Evolutionary conservation across 768 basidiomycete species (phyloP), one percentile per base, ranked within the genome.

Genomic region (Hydnomerulius pinastri): DNA sequence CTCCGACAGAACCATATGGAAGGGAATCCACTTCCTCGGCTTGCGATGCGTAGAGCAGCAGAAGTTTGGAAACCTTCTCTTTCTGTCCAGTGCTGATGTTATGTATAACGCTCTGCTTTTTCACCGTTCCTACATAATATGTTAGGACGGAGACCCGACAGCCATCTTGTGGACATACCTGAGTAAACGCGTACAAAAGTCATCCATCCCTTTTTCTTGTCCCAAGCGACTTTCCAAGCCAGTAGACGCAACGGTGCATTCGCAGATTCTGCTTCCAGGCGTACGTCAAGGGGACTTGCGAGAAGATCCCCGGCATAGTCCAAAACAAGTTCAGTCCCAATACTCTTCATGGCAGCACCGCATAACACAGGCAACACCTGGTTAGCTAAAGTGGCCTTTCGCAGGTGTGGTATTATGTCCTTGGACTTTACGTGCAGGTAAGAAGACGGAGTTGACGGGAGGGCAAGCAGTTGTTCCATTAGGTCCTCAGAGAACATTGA

Each of bases 221-320:
- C 90, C 91, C 90, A 92, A 25, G 74, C 77, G 18, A 94, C 92
- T 64, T 94, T 94, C 92, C 92, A 94, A 2, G 88, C 92, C 23
- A 94, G 73, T 55, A 86, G 66, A 29, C 79, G 82, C 20, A 88
- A 61, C 1, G 83, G 81, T 0, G 77, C 63, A 46, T 79, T 79
- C 20, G 67, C 57, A 15, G 61, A 63, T 55, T 80, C 79, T 12
- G 57, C 58, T 36, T 77, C 73, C 44, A 78, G 74, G 24, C 68
- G 64, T 9, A 88, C 75, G 56, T 94, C 92, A 15, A 83, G 43
- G 6, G 92, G 92, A 48, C 85, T 87, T 1, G 92, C 86, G 8
- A 94, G 71, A 18, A 93, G 72, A 60, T 86, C 86, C 24, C 91
- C 90, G 27, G 83, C 81, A 53, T 90, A 93, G 67, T 93, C 83